Base-by-base conservation (phyloP, 1,284 basidiomycete species). In the Cryptococcus maquisensis region DNA sequence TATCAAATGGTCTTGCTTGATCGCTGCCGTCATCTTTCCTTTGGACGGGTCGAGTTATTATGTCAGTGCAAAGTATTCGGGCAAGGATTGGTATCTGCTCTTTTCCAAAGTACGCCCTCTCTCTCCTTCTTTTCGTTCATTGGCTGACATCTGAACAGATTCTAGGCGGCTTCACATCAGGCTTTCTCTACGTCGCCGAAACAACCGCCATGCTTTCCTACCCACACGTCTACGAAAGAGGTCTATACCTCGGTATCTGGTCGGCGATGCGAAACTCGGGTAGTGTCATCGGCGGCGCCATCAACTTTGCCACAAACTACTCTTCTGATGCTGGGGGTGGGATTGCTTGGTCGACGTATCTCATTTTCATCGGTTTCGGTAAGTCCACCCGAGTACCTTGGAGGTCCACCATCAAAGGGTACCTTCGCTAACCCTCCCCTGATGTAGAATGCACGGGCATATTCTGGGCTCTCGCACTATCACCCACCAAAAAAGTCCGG, bases 151-250 rank as follows among this genome's bases (percentile, higher is more conserved):
- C 20, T 9, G 18, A 16, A 10, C 23, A 62, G 54, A 35, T 46
- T 24, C 23, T 69, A 41, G 54, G 56, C 16, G 57, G 64, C 23
- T 21, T 61, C 45, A 59, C 58, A 16, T 13, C 21, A 23, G 65
- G 59, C 12, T 62, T 66, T 50, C 53, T 67, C 3, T 68, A 69
- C 47, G 65, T 71, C 36, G 66, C 61, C 21, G 70, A 72, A 48
- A 53, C 63, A 3, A 60, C 67, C 4, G 64, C 68, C 28, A 67
- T 72, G 59, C 45, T 72, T 26, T 62, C 62, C 3, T 71, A 69
- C 50, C 69, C 69, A 8, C 52, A 57, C 39, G 21, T 54, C 3
- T 28, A 63, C 42, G 54, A 62, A 23, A 48, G 65, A 18, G 65
- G 65, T 16, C 39, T 47, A 23, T 67, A 62, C 50, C 49, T 67